Base-by-base conservation (phyloP, 306 rosid species). In the Cicer bijugum region DNA sequence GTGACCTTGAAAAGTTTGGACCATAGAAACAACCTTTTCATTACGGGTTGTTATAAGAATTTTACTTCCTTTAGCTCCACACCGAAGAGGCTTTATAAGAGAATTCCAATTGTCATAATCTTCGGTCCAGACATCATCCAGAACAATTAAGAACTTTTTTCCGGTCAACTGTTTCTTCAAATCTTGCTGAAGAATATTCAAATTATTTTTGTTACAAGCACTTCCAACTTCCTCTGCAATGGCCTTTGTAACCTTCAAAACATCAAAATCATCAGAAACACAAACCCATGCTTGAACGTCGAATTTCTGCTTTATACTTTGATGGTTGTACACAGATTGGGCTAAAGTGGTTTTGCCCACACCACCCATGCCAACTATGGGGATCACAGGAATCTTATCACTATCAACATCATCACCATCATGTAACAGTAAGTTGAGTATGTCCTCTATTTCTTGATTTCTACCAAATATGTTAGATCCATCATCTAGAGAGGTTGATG, bases 261-360 rank as follows among this genome's bases (percentile, higher is more conserved):
- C 14, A 20, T 71, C 28, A 8, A 42, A 40, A 1, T 39, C 0
- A 1, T 71, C 61, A 0, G 61, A 51, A 11, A 72, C 44, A 6
- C 58, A 59, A 9, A 16, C 77, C 75, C 75, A 52, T 6, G 7
- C 50, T 52, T 70, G 19, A 7, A 51, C 7, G 16, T 72, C 17
- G 9, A 72, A 72, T 0, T 47, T 48, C 0, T 9, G 9, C 47
- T 4, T 58, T 20, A 72, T n/a, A n/a, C n/a, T n/a, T n/a, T n/a
- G n/a, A 6, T 52, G 39, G 1, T 51, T 69, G 50, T 37, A 69
- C 38, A 38, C 9, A 39, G 20, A 69, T 35, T 52, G 75, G 0
- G 72, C 58, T 12, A 46, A 23, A 28, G 59, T 67, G 9, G 59
- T 67, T 67, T 67, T 67, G 6, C 72, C 75, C 37, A 70, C 12